phyloP scores from a whole-genome alignment of 2,329 filamentous ascomycete species.

The Aspergillus fructus region DNA sequence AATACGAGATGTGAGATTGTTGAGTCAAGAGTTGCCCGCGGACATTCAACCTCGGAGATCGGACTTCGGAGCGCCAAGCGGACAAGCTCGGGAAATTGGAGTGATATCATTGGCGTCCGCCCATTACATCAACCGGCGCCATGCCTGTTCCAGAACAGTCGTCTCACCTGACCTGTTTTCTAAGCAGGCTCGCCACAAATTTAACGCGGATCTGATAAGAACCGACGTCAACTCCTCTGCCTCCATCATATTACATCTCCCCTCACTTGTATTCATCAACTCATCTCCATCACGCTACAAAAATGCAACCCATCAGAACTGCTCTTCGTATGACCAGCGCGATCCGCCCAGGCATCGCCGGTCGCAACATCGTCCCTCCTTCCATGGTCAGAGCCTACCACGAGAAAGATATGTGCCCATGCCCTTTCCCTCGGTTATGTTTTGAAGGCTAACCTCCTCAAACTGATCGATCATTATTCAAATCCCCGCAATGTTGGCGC shows the following conservation, averaged over 20 bases:
- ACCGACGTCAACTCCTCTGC: slow-evolving; percentile 12
- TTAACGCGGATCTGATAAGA: slow-evolving; percentile 14
- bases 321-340: slow-evolving; percentile 9
- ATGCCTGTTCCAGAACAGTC: neutral
- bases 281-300: neutral
- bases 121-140: neutral
- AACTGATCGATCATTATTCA: slow-evolving; percentile 78
- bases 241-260: slow-evolving; percentile 1
- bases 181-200: slow-evolving; percentile 12
- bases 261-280: neutral
- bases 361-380: slow-evolving; percentile 11
- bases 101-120: slow-evolving; percentile 1
- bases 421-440: neutral
- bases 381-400: slow-evolving; percentile 48
- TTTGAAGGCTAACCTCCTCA: slow-evolving; percentile 14
- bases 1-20: too few relatives aligned
- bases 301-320: slow-evolving; percentile 14
- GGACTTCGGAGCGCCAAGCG: slow-evolving; percentile 2
- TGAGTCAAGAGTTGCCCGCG: neutral
- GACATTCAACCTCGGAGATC: slow-evolving; percentile 5
- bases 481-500: slow-evolving; percentile 67
- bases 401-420: slow-evolving; percentile 61
- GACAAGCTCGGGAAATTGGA: neutral
- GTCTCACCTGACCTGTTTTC: slow-evolving; percentile 11
- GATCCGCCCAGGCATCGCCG: slow-evolving; percentile 7